Evolutionary conservation across 2,329 filamentous ascomycete genomes (phyloP), one percentile per base, ranked within the genome.

Genomic region (Pseudocercospora vitis): DNA sequence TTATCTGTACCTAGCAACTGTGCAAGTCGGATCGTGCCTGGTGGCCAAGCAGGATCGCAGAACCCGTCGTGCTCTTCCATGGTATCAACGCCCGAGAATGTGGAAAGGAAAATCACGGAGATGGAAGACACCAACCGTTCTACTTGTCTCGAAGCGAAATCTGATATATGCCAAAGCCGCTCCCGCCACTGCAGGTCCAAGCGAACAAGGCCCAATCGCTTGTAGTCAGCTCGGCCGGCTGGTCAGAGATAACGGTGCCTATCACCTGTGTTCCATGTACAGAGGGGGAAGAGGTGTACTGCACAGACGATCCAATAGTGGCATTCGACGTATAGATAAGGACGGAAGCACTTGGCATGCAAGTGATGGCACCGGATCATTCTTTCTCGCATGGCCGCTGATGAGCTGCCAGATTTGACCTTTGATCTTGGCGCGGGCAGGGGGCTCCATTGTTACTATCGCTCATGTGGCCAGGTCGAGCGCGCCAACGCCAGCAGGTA

Each of bases 1-100:
- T 57, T 54, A 24, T 53, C 28, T 24, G n/a, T 48, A 18, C 55
- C 57, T 32, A 60, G 46, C 5, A 65, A 35, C 37, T 61, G 56
- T 31, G 64, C 57, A 7, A 67, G 56, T 37, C 53, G 58, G 46
- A 67, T 56, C 3, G 64, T 67, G 8, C 64, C 64, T 12, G 63
- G 63, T 3, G 64, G 64, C 63, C 64, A 67, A 18, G 49, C 55
- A 8, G 59, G 60, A 46, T 65, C 62, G 50, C 49, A 54, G 28
- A 55, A 59, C 50, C 52, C 70, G 64, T 63, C 63, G 33, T 55
- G 42, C 11, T 31, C 35, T 21, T 33, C 48, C 48, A 50, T 50
- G 12, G 7, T 21, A n/a, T 18, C 19, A 2, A 40, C n/a, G 16
- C 6, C n/a, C 18, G 18, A 14, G 16, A 14, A 9, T 18, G 3